phyloP scores from a whole-genome alignment of 495 filamentous ascomycete species.

The Trichoderma virens region DNA sequence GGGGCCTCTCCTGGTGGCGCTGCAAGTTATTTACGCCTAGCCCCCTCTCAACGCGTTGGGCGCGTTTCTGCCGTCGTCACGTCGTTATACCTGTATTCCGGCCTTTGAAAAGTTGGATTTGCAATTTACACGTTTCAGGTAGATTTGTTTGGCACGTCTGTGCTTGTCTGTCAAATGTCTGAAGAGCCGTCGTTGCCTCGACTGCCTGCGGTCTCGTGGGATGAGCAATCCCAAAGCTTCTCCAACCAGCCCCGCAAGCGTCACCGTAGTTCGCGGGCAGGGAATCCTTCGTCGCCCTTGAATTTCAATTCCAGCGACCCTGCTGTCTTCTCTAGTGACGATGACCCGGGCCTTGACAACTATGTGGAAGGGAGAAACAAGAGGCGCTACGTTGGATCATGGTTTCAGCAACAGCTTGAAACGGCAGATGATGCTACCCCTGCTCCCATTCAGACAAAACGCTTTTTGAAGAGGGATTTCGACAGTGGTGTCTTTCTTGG shows the following conservation, averaged over 20 bases:
- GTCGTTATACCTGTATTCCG: neutral
- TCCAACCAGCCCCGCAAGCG: slow-evolving; percentile 33
- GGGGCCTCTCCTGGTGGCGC: neutral
- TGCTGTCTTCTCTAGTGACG: slow-evolving; percentile 71
- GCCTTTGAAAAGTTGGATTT: neutral
- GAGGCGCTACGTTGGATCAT: slow-evolving; percentile 59
- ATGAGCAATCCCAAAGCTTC: slow-evolving; percentile 24
- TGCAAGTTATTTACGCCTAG: slow-evolving; percentile 5
- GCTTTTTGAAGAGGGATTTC: slow-evolving; percentile 53
- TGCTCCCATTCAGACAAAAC: slow-evolving; percentile 28
- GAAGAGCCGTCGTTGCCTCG: slow-evolving; percentile 40
- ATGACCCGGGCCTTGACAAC: slow-evolving; percentile 65
- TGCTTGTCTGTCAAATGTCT: slow-evolving; percentile 22
- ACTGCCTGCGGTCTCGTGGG: slow-evolving; percentile 23
- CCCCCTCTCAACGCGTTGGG: slow-evolving; percentile 3
- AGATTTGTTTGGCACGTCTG: neutral
- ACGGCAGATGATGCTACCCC: slow-evolving; percentile 17
- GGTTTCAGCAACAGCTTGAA: slow-evolving; percentile 57
- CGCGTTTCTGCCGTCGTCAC: neutral
- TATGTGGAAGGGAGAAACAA: slow-evolving; percentile 52
- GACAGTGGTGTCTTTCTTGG: slow-evolving; percentile 82
- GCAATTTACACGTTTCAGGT: neutral
- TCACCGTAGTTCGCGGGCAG: slow-evolving; percentile 15
- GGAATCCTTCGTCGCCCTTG: neutral
- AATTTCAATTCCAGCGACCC: slow-evolving; percentile 58